Evolutionary conservation across 176 grass and related monocot species (phyloP), one percentile per base, ranked within the genome.

Genomic region (Avena sativa): DNA sequence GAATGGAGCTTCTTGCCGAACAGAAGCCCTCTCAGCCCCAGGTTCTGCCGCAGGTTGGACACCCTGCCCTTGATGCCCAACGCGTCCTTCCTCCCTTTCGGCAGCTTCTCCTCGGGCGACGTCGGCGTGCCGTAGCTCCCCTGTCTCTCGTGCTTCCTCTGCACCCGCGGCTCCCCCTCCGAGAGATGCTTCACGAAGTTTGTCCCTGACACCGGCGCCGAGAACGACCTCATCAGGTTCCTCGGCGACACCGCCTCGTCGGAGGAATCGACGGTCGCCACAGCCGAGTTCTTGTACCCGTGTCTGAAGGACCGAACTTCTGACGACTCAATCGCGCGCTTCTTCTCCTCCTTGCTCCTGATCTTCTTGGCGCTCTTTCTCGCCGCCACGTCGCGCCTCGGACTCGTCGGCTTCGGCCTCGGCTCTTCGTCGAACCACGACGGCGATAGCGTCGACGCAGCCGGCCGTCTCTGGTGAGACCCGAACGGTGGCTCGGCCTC

Each of bases 171-270:
- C 78, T 99, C 97, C 69, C 94, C 97, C 79, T 97, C 94, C 30
- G 88, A 83, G 10, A 97, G 92, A 48, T 92, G 89, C 89, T 99
- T 99, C 77, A 88, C 90, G 80, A 96, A 96, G 57, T 87, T 85
- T 16, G 34, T 89, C 71, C 94, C 89, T 13, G 94, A 94, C 56
- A 94, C 94, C 58, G 97, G 97, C 60, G 94, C 97, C 25, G 97
- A 99, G 84, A 92, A 89, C 36, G 97, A 99, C 81, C 97, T 93
- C 82, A 94, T 57, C 3, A 99, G 89, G 69, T 94, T 96, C 43
- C 89, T 94, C 8, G 94, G 94, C 9, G 94, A 93, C 12, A 55
- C 88, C 1, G 68, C 25, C 17, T 81, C 87, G 4, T 56, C 50
- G 16, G 25, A 55, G 3, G 74, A 84, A 32, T 95, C 79, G 1